Conservation (phyloP, 2,329 filamentous ascomycete species). For the Aspergillus sp. region DNA sequence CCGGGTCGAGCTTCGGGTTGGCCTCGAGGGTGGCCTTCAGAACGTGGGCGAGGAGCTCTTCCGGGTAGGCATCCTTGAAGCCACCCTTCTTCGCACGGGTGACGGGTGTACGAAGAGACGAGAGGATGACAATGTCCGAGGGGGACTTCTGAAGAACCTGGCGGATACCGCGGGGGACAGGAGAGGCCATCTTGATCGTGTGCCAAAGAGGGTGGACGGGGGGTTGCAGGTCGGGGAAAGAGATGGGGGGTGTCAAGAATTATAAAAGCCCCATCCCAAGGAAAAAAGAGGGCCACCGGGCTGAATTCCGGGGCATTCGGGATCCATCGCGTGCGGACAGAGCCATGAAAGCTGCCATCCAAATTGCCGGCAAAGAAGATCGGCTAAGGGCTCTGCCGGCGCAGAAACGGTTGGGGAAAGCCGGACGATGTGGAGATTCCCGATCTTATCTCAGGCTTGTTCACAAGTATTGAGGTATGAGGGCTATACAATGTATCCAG, state of each 20-base stretch:
- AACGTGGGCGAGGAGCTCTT: constrained; percentile 71
- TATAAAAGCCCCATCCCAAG: constrained; percentile 17
- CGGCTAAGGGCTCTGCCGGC: constrained; percentile 37
- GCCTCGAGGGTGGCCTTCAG: constrained; percentile 67
- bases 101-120: constrained; percentile 83
- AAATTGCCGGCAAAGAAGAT: constrained; percentile 32
- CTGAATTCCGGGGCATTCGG: constrained; percentile 27
- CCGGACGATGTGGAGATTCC: constrained; percentile 18
- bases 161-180: constrained; percentile 63
- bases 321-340: constrained; percentile 18
- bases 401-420: constrained; percentile 15
- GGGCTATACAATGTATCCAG: not conserved
- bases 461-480: not conserved
- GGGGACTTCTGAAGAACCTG: constrained; percentile 75
- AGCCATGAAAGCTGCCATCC: constrained; percentile 19
- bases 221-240: constrained; percentile 8
- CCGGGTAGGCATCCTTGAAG: constrained; percentile 84
- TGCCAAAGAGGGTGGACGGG: not conserved
- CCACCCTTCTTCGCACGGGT: constrained; percentile 79
- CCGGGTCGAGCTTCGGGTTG: constrained; percentile 69
- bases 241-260: constrained; percentile 10
- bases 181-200: constrained; percentile 41
- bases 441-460: constrained; percentile 6
- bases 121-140: constrained; percentile 82
- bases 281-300: constrained; percentile 37